Evolutionary conservation across 257 asterid genomes (phyloP), one percentile per base, ranked within the genome.

Genomic region (Plantago major): DNA sequence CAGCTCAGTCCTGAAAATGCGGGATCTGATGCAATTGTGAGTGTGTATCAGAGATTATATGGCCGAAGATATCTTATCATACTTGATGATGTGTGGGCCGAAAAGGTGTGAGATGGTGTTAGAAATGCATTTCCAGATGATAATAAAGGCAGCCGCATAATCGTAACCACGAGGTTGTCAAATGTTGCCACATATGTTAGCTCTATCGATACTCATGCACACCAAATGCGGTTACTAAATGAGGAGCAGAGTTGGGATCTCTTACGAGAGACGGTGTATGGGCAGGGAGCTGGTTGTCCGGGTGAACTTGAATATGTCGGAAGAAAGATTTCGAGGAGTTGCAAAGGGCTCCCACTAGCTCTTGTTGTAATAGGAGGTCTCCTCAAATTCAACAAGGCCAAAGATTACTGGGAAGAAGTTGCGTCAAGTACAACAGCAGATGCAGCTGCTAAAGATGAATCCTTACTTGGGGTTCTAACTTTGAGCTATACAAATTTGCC

Each of bases 401-500:
- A 5, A 13, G 16, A 46, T 46, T 46, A 46, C 11, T 46, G 51
- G 51, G 17, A 11, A 7, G 12, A 46, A 13, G n/a, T 48, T 48
- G 54, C 54, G 11, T 3, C 3, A 48, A 48, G 18, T n/a, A 19
- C 18, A 48, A 48, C 26, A 48, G 10, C 22, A 33, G 0, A 12
- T 6, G 46, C 12, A 30, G 40, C 10, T 11, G 38, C 0, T 5
- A 33, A 55, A 14, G 61, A 30, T 14, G 46, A 55, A 33, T 19
- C 16, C 6, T 33, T 33, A 19, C 11, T 48, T 19, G 18, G n/a
- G 22, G 38, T 55, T 6, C 10, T 55, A 0, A 28, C 61, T 42
- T 37, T 55, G 13, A 55, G 61, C 18, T 55, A 55, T 13, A n/a
- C n/a, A 9, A 38, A 55, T 17, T 55, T 55, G 61, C 46, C 46